Evolutionary conservation across 768 basidiomycete species (phyloP).

Genomic region (Sutorius australiensis): DNA sequence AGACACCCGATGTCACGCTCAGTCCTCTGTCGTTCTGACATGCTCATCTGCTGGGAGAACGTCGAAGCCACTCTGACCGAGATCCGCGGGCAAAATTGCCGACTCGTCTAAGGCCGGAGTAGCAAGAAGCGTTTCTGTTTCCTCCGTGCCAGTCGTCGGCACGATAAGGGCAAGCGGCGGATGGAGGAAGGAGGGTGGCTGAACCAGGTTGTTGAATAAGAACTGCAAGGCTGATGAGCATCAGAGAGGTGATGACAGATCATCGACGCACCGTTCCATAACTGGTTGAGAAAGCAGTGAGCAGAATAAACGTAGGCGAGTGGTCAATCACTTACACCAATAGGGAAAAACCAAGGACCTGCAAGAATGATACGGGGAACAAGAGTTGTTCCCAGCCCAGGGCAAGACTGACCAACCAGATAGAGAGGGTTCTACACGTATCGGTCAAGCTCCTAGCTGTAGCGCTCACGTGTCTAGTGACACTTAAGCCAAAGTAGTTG

Average conservation of each 20-base stretch:
- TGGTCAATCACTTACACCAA: constrained; percentile 67
- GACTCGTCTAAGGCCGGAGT: constrained; percentile 64
- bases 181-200: constrained; percentile 55
- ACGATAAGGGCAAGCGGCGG: constrained; percentile 35
- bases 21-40: constrained; percentile 20
- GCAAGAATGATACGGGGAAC: constrained; percentile 77
- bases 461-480: constrained; percentile 90
- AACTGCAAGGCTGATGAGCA: constrained; percentile 45
- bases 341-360: constrained; percentile 80
- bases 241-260: constrained; percentile 4
- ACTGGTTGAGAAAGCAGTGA: constrained; percentile 35
- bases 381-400: constrained; percentile 88
- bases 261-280: constrained; percentile 72
- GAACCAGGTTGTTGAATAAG: constrained; percentile 84
- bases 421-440: constrained; percentile 91
- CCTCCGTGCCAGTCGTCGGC: constrained; percentile 47
- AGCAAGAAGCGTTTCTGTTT: constrained; percentile 49
- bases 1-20: neutral
- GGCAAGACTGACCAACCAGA: constrained; percentile 88
- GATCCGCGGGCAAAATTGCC: constrained; percentile 72
- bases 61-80: constrained; percentile 82
- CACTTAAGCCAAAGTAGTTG: constrained; percentile 89
- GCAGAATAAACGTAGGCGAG: constrained; percentile 1
- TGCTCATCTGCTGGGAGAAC: constrained; percentile 56
- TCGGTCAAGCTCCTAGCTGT: constrained; percentile 90